Evolutionary conservation across 768 basidiomycete genomes (phyloP).

Genomic region (Lentinula boryana): DNA sequence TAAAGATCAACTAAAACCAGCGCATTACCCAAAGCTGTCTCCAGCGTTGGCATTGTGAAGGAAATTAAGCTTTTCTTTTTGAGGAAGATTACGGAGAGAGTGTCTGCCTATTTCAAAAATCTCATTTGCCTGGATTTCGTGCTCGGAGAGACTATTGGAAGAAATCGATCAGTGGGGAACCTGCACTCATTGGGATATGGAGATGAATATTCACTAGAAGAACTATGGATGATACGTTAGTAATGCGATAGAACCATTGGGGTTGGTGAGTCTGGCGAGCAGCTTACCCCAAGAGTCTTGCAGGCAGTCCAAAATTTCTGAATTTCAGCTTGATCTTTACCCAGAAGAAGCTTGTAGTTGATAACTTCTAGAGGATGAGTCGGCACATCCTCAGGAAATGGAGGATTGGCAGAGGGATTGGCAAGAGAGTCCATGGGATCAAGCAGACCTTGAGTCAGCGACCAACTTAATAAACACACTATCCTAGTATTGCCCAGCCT

Average conservation of each 20-base stretch:
- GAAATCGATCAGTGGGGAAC: background rate
- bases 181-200: no score
- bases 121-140: background rate
- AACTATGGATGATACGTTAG: no score
- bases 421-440: no score
- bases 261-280: no score
- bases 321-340: background rate
- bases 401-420: background rate
- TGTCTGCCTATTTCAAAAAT: background rate
- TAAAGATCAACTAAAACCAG: background rate
- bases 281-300: no score
- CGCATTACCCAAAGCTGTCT: background rate
- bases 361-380: background rate
- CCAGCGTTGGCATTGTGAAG: background rate
- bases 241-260: no score
- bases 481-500: no score
- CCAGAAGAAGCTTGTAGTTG: background rate
- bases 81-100: background rate
- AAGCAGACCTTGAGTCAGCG: no score
- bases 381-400: background rate
- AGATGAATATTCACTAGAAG: no score
- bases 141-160: background rate
- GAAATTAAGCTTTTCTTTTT: background rate
- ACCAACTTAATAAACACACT: no score
- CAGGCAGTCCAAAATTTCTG: background rate